These are phyloP conservation scores for Aspergillus candidus DNA, from an alignment of 2,329 filamentous ascomycete genomes.

Conservation along the genomic window DNA sequence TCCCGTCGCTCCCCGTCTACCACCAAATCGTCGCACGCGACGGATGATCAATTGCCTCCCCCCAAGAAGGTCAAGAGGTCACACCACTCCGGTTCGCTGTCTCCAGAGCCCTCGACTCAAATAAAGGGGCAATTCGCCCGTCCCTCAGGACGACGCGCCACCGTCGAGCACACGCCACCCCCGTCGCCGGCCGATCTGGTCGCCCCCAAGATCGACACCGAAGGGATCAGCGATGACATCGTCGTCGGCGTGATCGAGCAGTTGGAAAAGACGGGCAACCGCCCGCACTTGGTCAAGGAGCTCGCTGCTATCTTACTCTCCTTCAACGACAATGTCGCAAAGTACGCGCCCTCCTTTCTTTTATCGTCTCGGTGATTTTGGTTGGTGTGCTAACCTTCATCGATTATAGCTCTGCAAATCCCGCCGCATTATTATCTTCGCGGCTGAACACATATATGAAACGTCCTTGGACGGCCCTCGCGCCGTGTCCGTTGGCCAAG, in stretches of 20 bases:
- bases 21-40: constrained; percentile 58
- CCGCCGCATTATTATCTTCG: constrained; percentile 89
- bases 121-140: constrained; percentile 25
- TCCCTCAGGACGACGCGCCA: constrained; percentile 39
- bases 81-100: constrained; percentile 50
- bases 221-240: constrained; percentile 88
- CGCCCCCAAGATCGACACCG: constrained; percentile 62
- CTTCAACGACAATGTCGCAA: constrained; percentile 76
- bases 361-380: constrained; percentile 4
- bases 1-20: constrained; percentile 55
- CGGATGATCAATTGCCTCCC: constrained; percentile 47
- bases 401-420: constrained; percentile 75
- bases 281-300: constrained; percentile 92
- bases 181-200: constrained; percentile 59
- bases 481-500: constrained; percentile 84
- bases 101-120: constrained; percentile 32
- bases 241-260: constrained; percentile 85
- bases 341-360: constrained; percentile 56
- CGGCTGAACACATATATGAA: constrained; percentile 85
- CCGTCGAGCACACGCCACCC: constrained; percentile 69
- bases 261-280: constrained; percentile 81
- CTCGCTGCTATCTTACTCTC: constrained; percentile 72
- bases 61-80: constrained; percentile 74
- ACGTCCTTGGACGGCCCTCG: constrained; percentile 69
- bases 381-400: constrained; percentile 18